Evolutionary conservation across 192 early-diverging fungal genomes (phyloP).

Genomic region (Phlyctochytrium arcticum): DNA sequence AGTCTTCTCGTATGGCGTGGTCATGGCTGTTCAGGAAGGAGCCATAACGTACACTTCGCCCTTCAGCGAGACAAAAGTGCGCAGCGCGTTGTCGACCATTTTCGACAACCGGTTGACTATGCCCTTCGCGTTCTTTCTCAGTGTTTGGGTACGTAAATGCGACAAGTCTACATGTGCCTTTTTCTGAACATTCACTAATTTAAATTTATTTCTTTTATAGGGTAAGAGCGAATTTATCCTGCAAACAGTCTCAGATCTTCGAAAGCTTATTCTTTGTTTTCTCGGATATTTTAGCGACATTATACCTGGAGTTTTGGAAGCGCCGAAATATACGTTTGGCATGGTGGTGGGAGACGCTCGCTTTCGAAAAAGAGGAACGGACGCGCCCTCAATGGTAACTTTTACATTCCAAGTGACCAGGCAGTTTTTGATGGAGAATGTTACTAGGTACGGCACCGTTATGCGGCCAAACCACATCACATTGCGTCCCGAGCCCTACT

Average conservation of each 20-base stretch:
- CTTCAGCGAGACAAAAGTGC: neutral
- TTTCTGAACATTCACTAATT: too few species aligned
- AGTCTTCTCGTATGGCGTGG: slow-evolving; percentile 50
- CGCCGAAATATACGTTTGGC: slow-evolving; percentile 43
- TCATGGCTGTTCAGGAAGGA: slow-evolving; percentile 15
- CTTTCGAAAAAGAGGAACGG: slow-evolving; percentile 47
- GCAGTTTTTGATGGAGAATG: neutral
- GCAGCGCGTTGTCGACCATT: slow-evolving; percentile 13
- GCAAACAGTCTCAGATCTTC: slow-evolving; percentile 2
- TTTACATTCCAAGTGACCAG: neutral
- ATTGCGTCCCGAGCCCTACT: slow-evolving; percentile 9
- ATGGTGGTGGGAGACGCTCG: slow-evolving; percentile 54
- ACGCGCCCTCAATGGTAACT: slow-evolving; percentile 58
- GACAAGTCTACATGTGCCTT: too few species aligned
- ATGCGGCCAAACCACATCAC: slow-evolving; percentile 8
- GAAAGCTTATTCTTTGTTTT: too few species aligned
- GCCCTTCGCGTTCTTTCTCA: slow-evolving; percentile 57
- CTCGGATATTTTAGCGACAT: slow-evolving; percentile 25
- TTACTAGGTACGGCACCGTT: slow-evolving; percentile 10
- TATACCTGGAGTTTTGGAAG: slow-evolving; percentile 65
- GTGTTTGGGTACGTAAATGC: slow-evolving; percentile 54
- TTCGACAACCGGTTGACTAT: slow-evolving; percentile 61
- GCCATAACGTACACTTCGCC: neutral
- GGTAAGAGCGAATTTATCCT: neutral
- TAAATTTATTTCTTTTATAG: neutral